Evolutionary conservation across 2,329 filamentous ascomycete species (phyloP).

Genomic region (Venturia carpophila): DNA sequence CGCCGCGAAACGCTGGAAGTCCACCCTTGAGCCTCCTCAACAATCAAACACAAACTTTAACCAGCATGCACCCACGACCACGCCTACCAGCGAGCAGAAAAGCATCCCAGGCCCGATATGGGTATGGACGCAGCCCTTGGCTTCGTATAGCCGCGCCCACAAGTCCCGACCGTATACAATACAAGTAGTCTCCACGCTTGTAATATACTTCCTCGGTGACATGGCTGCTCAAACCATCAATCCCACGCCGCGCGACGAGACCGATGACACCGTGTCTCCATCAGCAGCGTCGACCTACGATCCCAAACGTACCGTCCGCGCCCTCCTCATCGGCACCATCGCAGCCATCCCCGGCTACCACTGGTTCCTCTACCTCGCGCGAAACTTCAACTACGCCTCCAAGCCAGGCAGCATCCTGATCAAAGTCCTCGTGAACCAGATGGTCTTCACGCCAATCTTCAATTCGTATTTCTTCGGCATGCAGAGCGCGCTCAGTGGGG

Average conservation of each 20-base stretch:
- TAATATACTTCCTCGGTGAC: constrained; percentile 74
- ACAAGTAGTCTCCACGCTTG: constrained; percentile 65
- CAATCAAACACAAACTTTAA: background rate
- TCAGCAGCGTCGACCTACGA: constrained; percentile 46
- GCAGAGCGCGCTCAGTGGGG: constrained; percentile 48
- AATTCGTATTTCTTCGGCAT: constrained; percentile 47
- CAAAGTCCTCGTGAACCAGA: constrained; percentile 76
- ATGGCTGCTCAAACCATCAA: constrained; percentile 64
- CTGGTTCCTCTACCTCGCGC: constrained; percentile 74
- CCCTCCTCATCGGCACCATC: constrained; percentile 65
- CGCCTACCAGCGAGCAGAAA: constrained; percentile 3
- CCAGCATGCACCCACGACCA: background rate
- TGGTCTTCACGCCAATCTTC: constrained; percentile 64
- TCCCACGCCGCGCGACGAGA: constrained; percentile 19
- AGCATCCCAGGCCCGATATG: constrained; percentile 18
- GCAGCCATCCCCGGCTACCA: constrained; percentile 70
- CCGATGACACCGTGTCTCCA: constrained; percentile 13
- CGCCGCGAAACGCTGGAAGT: background rate
- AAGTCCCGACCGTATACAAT: constrained; percentile 66
- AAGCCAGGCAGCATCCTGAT: constrained; percentile 60
- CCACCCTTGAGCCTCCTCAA: background rate
- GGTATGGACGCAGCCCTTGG: constrained; percentile 31
- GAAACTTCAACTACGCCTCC: constrained; percentile 74
- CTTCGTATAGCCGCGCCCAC: constrained; percentile 62
- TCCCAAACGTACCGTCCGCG: constrained; percentile 58